phyloP scores from a whole-genome alignment of 1,284 basidiomycete species.

The Leccinum pseudoinsigne region DNA sequence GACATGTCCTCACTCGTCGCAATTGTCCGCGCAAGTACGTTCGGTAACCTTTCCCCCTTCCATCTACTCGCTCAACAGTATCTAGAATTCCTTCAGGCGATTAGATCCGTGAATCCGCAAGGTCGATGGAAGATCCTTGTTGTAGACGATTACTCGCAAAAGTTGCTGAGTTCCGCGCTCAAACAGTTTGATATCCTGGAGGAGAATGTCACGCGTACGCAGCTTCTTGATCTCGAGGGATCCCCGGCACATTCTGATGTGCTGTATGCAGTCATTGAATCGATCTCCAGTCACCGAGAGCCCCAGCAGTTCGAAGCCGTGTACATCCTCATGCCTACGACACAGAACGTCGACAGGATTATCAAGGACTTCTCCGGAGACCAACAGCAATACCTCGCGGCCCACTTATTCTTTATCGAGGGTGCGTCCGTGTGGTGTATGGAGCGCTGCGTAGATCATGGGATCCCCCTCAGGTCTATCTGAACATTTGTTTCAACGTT shows the following conservation, averaged over 20 bases:
- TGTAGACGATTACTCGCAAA: constrained; percentile 90
- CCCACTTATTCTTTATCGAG: constrained; percentile 95
- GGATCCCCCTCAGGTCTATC: constrained; percentile 51
- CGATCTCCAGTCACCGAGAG: constrained; percentile 71
- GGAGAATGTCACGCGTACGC: constrained; percentile 92
- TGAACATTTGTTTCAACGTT: constrained; percentile 72
- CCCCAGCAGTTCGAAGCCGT: constrained; percentile 87
- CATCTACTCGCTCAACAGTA: constrained; percentile 8
- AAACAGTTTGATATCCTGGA: constrained; percentile 93
- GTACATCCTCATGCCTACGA: constrained; percentile 94
- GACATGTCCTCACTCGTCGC: constrained; percentile 57
- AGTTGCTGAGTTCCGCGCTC: constrained; percentile 82
- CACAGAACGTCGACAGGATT: constrained; percentile 90
- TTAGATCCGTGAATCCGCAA: constrained; percentile 79
- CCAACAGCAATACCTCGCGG: constrained; percentile 79
- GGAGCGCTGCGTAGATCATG: constrained; percentile 4
- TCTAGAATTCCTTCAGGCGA: constrained; percentile 76
- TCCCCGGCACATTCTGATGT: constrained; percentile 9
- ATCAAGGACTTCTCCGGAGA: constrained; percentile 80
- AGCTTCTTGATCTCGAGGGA: constrained; percentile 1
- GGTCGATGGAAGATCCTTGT: constrained; percentile 96
- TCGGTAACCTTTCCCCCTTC: not conserved
- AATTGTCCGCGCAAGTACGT: constrained; percentile 54
- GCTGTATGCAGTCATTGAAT: constrained; percentile 65
- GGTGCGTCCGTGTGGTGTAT: constrained; percentile 44